Conservation (phyloP, 805 yeast species). For the Candida nemodendra region DNA sequence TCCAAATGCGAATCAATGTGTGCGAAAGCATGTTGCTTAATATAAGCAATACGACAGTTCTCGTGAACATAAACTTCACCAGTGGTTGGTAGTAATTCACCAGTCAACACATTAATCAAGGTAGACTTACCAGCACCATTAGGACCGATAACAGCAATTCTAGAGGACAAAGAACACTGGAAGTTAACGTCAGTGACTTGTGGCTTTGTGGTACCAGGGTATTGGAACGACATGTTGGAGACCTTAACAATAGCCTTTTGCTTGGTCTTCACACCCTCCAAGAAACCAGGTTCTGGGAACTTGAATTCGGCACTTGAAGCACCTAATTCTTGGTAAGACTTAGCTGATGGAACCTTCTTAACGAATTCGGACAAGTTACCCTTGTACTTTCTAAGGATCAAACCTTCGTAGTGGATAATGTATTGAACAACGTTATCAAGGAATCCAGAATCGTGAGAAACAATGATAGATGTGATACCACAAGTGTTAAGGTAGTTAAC, state of each 20-base stretch:
- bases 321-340: constrained; percentile 97
- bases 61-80: constrained; percentile 99
- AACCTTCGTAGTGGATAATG: constrained; percentile 99
- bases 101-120: constrained; percentile 96
- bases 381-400: constrained; percentile 99
- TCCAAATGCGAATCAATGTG: constrained; percentile 98
- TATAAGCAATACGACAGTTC: constrained; percentile 99
- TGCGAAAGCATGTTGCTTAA: constrained; percentile 99
- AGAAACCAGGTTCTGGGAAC: constrained; percentile 99
- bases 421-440: constrained; percentile 95
- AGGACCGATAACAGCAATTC: constrained; percentile 99
- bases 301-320: constrained; percentile 95
- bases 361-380: constrained; percentile 99
- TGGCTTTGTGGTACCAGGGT: constrained; percentile 98
- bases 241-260: constrained; percentile 99
- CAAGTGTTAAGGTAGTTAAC: constrained; percentile 98
- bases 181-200: constrained; percentile 87
- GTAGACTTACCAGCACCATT: constrained; percentile 99
- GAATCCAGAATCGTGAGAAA: constrained; percentile 99
- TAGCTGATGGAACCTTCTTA: constrained; percentile 97
- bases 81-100: constrained; percentile 96
- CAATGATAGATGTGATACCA: constrained; percentile 97
- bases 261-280: constrained; percentile 99
- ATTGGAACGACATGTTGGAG: constrained; percentile 96
- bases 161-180: constrained; percentile 99